phyloP scores from a whole-genome alignment of 495 filamentous ascomycete species.

The Filosporella fistucella region DNA sequence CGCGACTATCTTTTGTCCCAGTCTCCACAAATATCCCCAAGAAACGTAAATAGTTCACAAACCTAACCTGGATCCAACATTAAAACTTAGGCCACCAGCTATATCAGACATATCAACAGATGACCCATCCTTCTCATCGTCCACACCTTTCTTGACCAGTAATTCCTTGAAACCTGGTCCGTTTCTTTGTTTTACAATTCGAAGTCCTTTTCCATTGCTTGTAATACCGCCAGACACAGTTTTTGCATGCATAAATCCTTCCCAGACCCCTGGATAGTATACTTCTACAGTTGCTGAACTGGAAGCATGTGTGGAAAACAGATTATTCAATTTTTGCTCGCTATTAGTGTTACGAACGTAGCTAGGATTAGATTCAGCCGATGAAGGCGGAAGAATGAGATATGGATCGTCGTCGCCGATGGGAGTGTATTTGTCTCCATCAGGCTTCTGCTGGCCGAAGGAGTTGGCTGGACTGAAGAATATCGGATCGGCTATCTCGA shows the following conservation, averaged over 20 bases:
- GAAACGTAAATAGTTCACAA: too few relatives aligned
- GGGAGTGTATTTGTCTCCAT: neutral
- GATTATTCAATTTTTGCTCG: constrained; percentile 4
- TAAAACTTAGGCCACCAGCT: constrained; percentile 12
- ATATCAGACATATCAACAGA: constrained; percentile 7
- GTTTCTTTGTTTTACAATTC: constrained; percentile 14
- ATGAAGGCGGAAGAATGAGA: constrained; percentile 2
- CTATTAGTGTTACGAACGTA: neutral
- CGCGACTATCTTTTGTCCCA: too few relatives aligned
- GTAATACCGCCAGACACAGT: constrained; percentile 13
- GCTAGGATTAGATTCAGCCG: neutral
- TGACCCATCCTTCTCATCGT: constrained; percentile 9
- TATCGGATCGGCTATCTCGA: constrained; percentile 16
- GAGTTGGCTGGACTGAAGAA: constrained; percentile 9
- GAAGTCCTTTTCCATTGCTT: constrained; percentile 9
- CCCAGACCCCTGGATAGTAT: constrained; percentile 17
- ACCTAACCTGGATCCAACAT: constrained; percentile 1
- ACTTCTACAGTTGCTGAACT: constrained; percentile 8
- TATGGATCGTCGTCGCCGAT: constrained; percentile 16
- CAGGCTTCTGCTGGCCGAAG: neutral
- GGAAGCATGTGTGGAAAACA: constrained; percentile 11
- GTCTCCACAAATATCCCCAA: too few relatives aligned
- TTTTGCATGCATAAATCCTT: constrained; percentile 15
- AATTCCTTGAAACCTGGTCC: constrained; percentile 15
- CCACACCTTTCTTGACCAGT: constrained; percentile 14